Base-by-base conservation (phyloP, 371 early-diverging fungal genomes). In the Actinomucor elegans region DNA sequence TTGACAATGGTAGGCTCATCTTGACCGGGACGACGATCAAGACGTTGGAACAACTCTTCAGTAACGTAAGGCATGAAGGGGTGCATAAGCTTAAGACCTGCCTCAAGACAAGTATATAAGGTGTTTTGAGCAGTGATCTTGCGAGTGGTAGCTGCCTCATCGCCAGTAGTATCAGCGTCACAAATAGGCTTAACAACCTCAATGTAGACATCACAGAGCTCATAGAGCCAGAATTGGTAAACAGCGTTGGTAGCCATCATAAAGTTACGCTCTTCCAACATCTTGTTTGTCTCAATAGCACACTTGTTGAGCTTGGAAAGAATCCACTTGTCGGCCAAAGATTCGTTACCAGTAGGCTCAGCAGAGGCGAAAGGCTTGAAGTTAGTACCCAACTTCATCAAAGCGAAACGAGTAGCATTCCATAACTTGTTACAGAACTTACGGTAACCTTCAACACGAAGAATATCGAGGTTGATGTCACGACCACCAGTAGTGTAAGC, bases 381-480 rank as follows among this genome's bases (percentile, higher is more conserved):
- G 52, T 88, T 85, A 21, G 80, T 84, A 33, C 92, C 96, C 14
- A 98, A 81, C 76, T 96, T 96, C 83, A 90, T 85, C 64, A 93
- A 72, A 23, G 93, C 96, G 66, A 98, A 94, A 56, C 90, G 87
- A 44, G 94, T 94, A 5, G 96, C 99, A 74, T 99, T 99, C 98
- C 99, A 99, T 33, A 99, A 77, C 86, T 99, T 99, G 86, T 99
- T 99, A 79, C 99, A 98, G 87, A 99, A 98, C 79, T 96, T 96
- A 75, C 99, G 89, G 80, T 99, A 98, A 37, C 99, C 98, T 59
- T 95, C 96, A 17, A 99, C 96, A 68, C 97, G 93, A 53, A 88
- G 57, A 48, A 99, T 93, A 78, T 99, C 96, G 56, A 99, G 73
- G 73, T 99, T 99, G 66, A 99, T 93, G 67, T 98, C 97, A 57